phyloP scores from a whole-genome alignment of 345 rosid genomes.

The Arabidopsis arenosa region DNA sequence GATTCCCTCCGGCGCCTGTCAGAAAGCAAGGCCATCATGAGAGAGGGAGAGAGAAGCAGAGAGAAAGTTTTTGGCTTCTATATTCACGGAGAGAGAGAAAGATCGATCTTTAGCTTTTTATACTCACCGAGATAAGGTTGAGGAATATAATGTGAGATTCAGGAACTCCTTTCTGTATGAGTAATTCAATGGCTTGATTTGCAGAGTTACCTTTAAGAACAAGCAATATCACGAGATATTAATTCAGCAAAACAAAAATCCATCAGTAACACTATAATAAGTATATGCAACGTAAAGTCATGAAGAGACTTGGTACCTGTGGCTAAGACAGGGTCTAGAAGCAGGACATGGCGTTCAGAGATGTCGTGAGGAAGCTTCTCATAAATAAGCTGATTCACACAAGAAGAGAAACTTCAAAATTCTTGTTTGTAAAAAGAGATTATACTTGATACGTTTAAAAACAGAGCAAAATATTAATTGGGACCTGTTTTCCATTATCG shows the following conservation, averaged over 20 bases:
- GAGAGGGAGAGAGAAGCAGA: not conserved
- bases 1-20: conserved; percentile 96
- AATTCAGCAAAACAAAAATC: not conserved
- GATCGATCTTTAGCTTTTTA: conserved; percentile 3
- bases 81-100: conserved; percentile 60
- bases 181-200: conserved; percentile 89
- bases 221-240: conserved; percentile 8
- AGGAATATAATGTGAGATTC: conserved; percentile 94
- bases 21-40: not conserved
- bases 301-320: conserved; percentile 62
- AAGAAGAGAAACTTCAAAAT: not conserved
- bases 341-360: conserved; percentile 93
- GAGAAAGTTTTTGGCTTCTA: not conserved
- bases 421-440: not conserved
- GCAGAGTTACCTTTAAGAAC: conserved; percentile 87
- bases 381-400: conserved; percentile 71
- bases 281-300: not conserved
- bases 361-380: conserved; percentile 98
- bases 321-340: conserved; percentile 97
- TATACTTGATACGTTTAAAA: not conserved
- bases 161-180: conserved; percentile 93
- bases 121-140: conserved; percentile 90
- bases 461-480: not conserved
- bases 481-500: conserved; percentile 93
- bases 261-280: not conserved